These are phyloP conservation scores for Monosporascus sp. DNA, from an alignment of 2,329 filamentous ascomycete genomes.

Conservation along the genomic window DNA sequence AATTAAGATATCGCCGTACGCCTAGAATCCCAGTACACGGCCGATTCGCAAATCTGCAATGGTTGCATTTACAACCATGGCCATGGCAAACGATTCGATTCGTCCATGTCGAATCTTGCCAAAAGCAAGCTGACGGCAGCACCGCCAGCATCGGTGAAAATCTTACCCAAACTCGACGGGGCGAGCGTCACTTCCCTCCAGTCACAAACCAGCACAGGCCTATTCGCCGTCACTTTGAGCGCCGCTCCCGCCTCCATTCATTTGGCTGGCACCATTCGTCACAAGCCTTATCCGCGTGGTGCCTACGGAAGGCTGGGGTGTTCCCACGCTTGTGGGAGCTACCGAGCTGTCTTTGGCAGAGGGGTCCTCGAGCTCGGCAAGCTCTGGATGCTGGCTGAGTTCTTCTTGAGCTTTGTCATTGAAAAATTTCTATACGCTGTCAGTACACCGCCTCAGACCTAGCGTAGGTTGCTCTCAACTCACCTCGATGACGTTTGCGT, in stretches of 20 bases:
- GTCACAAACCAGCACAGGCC: background rate
- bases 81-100: background rate
- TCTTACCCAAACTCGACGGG: background rate
- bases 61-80: too few relatives aligned
- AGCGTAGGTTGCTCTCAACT: constrained; percentile 27
- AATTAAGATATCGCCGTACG: constrained; percentile 7
- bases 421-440: constrained; percentile 47
- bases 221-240: constrained; percentile 25
- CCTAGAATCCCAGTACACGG: constrained; percentile 1
- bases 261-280: constrained; percentile 23
- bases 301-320: constrained; percentile 55
- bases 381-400: constrained; percentile 48
- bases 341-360: constrained; percentile 35
- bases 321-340: constrained; percentile 53
- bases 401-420: constrained; percentile 48
- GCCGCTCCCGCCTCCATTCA: constrained; percentile 15
- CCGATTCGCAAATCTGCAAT: background rate
- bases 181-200: constrained; percentile 1
- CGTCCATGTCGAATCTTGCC: background rate
- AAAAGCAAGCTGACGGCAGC: background rate
- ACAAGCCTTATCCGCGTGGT: constrained; percentile 65
- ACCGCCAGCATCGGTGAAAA: background rate
- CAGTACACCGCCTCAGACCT: constrained; percentile 26
- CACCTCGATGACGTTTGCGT: constrained; percentile 91
- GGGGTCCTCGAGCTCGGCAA: constrained; percentile 49